Conservation (phyloP, 306 rosid genomes). For the Inga laurina region DNA sequence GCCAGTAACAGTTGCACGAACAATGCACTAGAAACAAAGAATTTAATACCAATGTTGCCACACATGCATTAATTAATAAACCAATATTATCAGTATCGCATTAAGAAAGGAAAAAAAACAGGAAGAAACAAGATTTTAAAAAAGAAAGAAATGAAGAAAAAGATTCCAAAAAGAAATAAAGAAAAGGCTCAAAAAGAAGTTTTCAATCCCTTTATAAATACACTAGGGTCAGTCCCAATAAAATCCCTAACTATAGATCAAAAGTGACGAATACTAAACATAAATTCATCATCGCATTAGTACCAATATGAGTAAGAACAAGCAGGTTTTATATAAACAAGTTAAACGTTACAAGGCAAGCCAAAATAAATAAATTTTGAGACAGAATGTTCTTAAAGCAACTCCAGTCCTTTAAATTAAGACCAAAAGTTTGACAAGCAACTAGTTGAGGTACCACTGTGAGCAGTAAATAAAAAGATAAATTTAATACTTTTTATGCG, state of each 20-base stretch:
- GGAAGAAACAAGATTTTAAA: not conserved
- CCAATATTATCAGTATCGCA: slow-evolving; percentile 13
- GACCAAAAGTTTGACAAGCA: slow-evolving; percentile 1
- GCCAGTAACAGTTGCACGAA: slow-evolving; percentile 71
- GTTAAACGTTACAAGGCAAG: not conserved
- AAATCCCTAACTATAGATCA: not conserved
- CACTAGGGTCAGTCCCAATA: not conserved
- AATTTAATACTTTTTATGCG: slow-evolving; percentile 26
- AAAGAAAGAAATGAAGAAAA: not conserved
- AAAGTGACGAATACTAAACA: slow-evolving; percentile 6
- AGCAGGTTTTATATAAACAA: slow-evolving; percentile 19
- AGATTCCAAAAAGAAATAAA: not conserved
- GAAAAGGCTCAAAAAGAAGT: not conserved
- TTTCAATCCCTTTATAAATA: not conserved
- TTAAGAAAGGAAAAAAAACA: slow-evolving; percentile 15
- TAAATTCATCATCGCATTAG: not conserved
- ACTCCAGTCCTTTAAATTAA: not conserved
- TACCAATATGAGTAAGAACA: not conserved
- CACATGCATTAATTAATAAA: slow-evolving; percentile 27
- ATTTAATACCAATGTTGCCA: slow-evolving; percentile 32
- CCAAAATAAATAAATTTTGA: slow-evolving; percentile 19
- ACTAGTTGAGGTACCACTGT: not conserved
- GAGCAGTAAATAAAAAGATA: slow-evolving; percentile 18
- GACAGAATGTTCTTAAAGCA: slow-evolving; percentile 22
- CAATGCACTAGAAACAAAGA: slow-evolving; percentile 67